Conservation (phyloP, 139 green algal genomes). For the Astrephomene gubernaculifera region DNA sequence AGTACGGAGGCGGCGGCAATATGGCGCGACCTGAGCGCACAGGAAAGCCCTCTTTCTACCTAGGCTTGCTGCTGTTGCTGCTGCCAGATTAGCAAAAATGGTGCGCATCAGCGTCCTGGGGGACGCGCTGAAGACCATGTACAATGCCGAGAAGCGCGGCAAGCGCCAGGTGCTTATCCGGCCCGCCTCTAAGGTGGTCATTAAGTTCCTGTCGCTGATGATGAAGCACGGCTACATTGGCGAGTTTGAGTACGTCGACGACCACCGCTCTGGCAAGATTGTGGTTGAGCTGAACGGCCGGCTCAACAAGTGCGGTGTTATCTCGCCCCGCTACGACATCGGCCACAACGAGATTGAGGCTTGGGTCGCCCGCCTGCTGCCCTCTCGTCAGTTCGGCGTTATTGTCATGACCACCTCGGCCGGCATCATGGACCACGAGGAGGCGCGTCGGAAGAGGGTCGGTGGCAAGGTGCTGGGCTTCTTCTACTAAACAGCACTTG, state of each 20-base stretch:
- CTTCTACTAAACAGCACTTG: constrained; percentile 84
- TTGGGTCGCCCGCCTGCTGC: constrained; percentile 96
- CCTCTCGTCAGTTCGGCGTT: constrained; percentile 97
- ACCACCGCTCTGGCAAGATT: constrained; percentile 98
- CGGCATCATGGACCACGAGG: constrained; percentile 99
- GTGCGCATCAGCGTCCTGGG: constrained; percentile 95
- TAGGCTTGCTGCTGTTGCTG: constrained; percentile 11
- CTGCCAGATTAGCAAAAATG: constrained; percentile 77
- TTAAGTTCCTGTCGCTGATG: constrained; percentile 99
- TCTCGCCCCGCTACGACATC: constrained; percentile 97
- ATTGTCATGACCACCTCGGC: constrained; percentile 97
- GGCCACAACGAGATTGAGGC: constrained; percentile 87
- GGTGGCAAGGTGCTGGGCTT: constrained; percentile 97
- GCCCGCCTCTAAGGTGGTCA: constrained; percentile 98
- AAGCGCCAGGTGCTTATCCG: constrained; percentile 97
- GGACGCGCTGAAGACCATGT: constrained; percentile 98
- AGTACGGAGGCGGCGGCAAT: constrained; percentile 4
- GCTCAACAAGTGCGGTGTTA: constrained; percentile 99
- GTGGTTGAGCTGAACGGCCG: constrained; percentile 99
- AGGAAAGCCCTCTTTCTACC: neutral
- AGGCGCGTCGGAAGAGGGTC: constrained; percentile 96
- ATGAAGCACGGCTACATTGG: constrained; percentile 98
- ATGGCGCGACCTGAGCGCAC: neutral
- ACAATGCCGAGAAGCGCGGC: constrained; percentile 99
- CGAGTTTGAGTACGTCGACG: constrained; percentile 99